Evolutionary conservation across 768 basidiomycete genomes (phyloP), one percentile per base, ranked within the genome.

Genomic region (Tylopilus vinaceipallidus): DNA sequence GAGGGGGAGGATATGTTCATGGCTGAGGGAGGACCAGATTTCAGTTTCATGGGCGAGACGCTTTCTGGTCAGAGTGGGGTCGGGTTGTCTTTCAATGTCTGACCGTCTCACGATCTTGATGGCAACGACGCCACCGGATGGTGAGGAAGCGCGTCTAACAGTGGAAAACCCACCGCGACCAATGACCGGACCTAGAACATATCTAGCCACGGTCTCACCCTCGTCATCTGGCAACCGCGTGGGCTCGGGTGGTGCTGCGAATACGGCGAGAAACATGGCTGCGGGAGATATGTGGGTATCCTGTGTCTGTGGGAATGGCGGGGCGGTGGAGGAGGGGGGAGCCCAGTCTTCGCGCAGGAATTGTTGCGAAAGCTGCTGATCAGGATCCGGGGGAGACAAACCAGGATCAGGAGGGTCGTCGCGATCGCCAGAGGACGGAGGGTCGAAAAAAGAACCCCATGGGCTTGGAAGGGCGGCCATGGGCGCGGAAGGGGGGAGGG

Each of bases 1-100:
- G 37, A 95, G 81, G 11, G 93, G 92, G 14, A 97, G 79, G 53
- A 94, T 80, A 60, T 94, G 85, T 62, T 92, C 89, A 64, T 95
- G 93, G 44, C 78, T 81, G 57, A 93, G 80, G 1, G 81, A 75
- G 2, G 80, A 71, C 91, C 91, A 94, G 13, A 90, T 71, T 12
- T 72, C 62, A 12, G 82, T 80, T 72, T 95, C 91, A 42, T 81
- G 82, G 49, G 83, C 77, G 36, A 92, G 75, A 38, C 78, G 80
- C 52, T 77, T 80, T 53, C 74, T 77, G 11, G 75, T 71, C 7
- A 72, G 62, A 22, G 68, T 58, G 3, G 82, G 71, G 52, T 84
- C 71, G 3, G 69, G 65, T 53, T 81, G 78, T 54, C 77, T 79
- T 52, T 73, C 70, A 29, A 83, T 57, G 46, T 85, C 81, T 16